Base-by-base conservation (phyloP, 2,329 filamentous ascomycete genomes). In the Gnomoniopsis sp. region DNA sequence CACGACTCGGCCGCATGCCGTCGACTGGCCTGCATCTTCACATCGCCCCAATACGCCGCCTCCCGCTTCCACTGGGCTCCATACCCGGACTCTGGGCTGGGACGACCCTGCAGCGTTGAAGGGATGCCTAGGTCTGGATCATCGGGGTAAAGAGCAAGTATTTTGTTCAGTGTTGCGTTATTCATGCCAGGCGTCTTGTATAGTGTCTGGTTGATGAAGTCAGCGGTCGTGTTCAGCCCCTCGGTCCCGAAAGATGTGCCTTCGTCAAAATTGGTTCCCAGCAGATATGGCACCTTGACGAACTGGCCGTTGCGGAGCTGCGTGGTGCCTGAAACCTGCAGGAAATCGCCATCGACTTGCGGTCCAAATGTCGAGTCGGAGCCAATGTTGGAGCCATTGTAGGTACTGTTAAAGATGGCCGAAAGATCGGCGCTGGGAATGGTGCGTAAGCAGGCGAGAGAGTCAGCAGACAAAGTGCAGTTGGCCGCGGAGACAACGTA, bases 1-100 rank as follows among this genome's bases (percentile, higher is more conserved):
- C 61, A 65, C 46, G 80, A 81, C 72, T 85, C 88, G 2, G 81
- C 80, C 11, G 79, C 72, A 1, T 84, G 65, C 10, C 74, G 72
- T 21, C 75, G 68, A 3, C 72, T 70, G 10, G 82, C 73, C 77
- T 82, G 85, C 22, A 54, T 54, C 23, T 19, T 46, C 19, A 22
- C 3, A 23, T 59, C 57, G 36, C 51, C 51, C 17, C 10, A 14
- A 10, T 46, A 54, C 1, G 58, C 49, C 15, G 46, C 49, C 41
- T 14, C 49, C 7, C 58, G 49, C 49, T 60, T 57, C 22, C 36
- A 60, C 44, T 60, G 58, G 7, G 11, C 19, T 10, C 58, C 58
- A 17, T 47, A 55, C 7, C 41, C 43, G 3, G 47, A 38, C 12
- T 44, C 41, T 2, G 44, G 34, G 7, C 36, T 41, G 6, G 58